Evolutionary conservation across 192 early-diverging fungal genomes (phyloP).

Genomic region (Umbelopsis sp.): DNA sequence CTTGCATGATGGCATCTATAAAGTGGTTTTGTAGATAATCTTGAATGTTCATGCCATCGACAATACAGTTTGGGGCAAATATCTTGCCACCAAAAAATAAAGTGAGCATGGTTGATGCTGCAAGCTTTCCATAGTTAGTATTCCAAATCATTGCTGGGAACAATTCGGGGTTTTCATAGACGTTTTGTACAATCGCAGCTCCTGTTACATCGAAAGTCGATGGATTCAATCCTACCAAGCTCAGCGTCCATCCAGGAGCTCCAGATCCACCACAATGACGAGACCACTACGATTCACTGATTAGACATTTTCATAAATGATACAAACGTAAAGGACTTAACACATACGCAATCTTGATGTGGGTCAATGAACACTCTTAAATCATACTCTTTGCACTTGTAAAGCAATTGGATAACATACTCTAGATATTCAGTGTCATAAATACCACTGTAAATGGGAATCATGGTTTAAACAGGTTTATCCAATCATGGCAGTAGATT

Average conservation of each 20-base stretch:
- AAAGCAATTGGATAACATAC: conserved; percentile 51
- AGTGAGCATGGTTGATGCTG: conserved; percentile 58
- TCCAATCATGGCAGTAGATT: neutral
- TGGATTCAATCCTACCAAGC: conserved; percentile 52
- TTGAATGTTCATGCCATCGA: conserved; percentile 55
- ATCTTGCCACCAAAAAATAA: conserved; percentile 52
- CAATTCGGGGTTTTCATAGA: conserved; percentile 40
- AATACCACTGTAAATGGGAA: conserved; percentile 41
- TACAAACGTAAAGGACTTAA: neutral
- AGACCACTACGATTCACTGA: conserved; percentile 47
- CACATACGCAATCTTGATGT: conserved; percentile 59
- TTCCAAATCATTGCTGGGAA: conserved; percentile 65
- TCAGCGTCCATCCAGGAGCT: conserved; percentile 55
- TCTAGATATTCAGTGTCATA: conserved; percentile 57
- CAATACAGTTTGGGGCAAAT: conserved; percentile 49
- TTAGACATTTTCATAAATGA: neutral
- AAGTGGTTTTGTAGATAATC: conserved; percentile 60
- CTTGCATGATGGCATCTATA: conserved; percentile 43
- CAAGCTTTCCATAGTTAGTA: conserved; percentile 60
- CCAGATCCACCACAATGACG: conserved; percentile 60
- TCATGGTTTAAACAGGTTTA: neutral
- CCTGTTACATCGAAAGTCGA: conserved; percentile 43
- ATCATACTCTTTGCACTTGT: conserved; percentile 46
- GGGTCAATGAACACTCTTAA: conserved; percentile 59
- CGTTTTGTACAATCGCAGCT: conserved; percentile 58